These are phyloP conservation scores for Neonothopanus nambi DNA, from an alignment of 1,284 basidiomycete genomes.

Conservation along the genomic window DNA sequence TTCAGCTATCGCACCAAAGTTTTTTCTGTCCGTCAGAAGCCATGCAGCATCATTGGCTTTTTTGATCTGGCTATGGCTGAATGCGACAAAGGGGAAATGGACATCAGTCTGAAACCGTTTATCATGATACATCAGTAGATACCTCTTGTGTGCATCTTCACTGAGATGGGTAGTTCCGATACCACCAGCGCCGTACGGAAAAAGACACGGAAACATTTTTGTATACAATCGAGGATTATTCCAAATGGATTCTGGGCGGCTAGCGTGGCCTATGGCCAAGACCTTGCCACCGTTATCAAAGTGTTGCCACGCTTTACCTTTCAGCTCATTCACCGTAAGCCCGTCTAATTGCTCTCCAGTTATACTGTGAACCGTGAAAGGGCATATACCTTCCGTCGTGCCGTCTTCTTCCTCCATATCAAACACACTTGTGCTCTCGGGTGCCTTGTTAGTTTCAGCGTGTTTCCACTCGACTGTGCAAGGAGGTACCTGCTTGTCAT, in stretches of 20 bases:
- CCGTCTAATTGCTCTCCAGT: constrained; percentile 13
- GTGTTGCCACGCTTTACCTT: too few species aligned
- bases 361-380: constrained; percentile 22
- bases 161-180: constrained; percentile 28
- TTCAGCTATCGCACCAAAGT: constrained; percentile 27
- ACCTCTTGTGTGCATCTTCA: too few species aligned
- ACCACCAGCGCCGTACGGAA: constrained; percentile 36
- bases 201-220: constrained; percentile 37
- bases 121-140: too few species aligned
- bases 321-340: constrained; percentile 15
- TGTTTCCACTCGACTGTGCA: constrained; percentile 30
- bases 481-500: constrained; percentile 26
- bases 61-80: constrained; percentile 33
- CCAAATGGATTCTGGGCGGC: too few species aligned
- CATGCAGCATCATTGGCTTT: constrained; percentile 26
- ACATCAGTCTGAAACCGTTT: too few species aligned
- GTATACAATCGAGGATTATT: too few species aligned
- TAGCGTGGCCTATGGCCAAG: too few species aligned
- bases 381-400: constrained; percentile 17
- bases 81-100: too few species aligned
- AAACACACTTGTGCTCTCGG: constrained; percentile 17
- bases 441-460: constrained; percentile 14
- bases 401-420: constrained; percentile 18
- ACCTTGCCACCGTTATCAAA: too few species aligned
- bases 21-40: constrained; percentile 26